A percentile compares a stretch with the other conserved stretches of the same genome.
Conservation (phyloP, 1,139 yeast genomes). For the Kodamaea arcana region DNA sequence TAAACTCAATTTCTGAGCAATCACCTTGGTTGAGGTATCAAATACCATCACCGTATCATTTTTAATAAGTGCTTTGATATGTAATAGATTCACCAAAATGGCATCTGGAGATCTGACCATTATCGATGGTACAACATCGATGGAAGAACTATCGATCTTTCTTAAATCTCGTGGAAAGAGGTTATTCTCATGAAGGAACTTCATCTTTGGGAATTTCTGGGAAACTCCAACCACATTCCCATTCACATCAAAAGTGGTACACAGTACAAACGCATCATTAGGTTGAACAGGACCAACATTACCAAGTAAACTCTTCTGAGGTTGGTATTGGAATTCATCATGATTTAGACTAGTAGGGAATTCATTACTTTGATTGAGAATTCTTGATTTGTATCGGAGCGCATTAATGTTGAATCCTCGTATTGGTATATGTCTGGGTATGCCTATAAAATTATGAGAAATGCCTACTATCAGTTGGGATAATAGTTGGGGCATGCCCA, state of each 20-base stretch:
- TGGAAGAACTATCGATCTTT: slow-evolving; percentile 82
- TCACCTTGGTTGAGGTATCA: slow-evolving; percentile 59
- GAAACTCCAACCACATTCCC: slow-evolving; percentile 77
- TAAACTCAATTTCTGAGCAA: slow-evolving; percentile 62
- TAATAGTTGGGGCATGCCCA: too few relatives aligned
- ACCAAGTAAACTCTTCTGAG: slow-evolving; percentile 2
- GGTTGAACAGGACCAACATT: slow-evolving; percentile 25
- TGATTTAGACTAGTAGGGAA: slow-evolving; percentile 7
- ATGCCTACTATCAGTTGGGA: too few relatives aligned
- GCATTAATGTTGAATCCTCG: too few relatives aligned
- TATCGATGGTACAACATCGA: slow-evolving; percentile 86
- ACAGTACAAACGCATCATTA: slow-evolving; percentile 53
- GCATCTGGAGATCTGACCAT: slow-evolving; percentile 70
- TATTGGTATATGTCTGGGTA: too few relatives aligned
- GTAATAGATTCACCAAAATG: slow-evolving; percentile 73
- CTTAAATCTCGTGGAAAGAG: slow-evolving; percentile 78
- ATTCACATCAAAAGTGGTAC: slow-evolving; percentile 66
- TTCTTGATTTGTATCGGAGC: background rate
- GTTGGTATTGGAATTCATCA: slow-evolving; percentile 6
- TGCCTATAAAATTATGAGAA: too few relatives aligned
- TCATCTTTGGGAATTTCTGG: slow-evolving; percentile 72
- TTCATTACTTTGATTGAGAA: background rate
- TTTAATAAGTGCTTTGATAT: slow-evolving; percentile 82
- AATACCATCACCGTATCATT: slow-evolving; percentile 78
- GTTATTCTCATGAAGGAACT: slow-evolving; percentile 69